phyloP scores from a whole-genome alignment of 2,329 filamentous ascomycete species.

The Colletotrichum destructivum region DNA sequence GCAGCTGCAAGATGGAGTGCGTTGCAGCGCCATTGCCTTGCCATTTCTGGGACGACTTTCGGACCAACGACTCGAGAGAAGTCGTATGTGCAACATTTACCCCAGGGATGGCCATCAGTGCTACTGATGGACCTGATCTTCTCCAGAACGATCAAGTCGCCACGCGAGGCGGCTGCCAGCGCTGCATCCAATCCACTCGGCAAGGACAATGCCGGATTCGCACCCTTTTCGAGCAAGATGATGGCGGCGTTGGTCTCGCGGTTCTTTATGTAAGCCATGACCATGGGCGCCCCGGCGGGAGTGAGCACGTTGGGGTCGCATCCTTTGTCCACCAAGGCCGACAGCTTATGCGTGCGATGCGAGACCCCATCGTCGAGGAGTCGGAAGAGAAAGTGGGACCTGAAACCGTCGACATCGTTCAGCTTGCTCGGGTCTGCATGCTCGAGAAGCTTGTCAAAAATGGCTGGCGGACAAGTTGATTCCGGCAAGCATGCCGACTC shows the following conservation, averaged over 20 bases:
- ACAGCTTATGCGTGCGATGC: not conserved
- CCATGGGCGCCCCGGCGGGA: not conserved
- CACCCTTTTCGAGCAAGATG: constrained; percentile 7
- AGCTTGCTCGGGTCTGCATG: not conserved
- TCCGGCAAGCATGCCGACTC: constrained; percentile 1
- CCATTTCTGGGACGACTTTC: not conserved
- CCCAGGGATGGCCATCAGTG: not conserved
- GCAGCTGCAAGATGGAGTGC: constrained; percentile 25
- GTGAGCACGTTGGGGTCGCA: constrained; percentile 7
- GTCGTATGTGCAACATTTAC: not conserved
- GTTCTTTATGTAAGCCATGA: constrained; percentile 12
- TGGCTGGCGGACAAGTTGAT: not conserved
- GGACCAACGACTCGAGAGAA: not conserved
- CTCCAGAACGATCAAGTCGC: constrained; percentile 2
- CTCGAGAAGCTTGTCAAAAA: constrained; percentile 11
- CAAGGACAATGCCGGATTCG: constrained; percentile 10
- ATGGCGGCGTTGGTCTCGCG: not conserved
- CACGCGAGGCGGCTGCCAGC: constrained; percentile 5
- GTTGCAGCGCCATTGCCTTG: not conserved
- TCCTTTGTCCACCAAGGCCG: not conserved
- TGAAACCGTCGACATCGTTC: not conserved
- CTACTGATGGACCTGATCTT: not conserved
- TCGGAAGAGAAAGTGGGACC: not conserved
- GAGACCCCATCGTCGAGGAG: not conserved
- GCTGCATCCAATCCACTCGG: constrained; percentile 8